Base-by-base conservation (phyloP, 2,329 filamentous ascomycete species). In the Hymenoscyphus fraxineus region DNA sequence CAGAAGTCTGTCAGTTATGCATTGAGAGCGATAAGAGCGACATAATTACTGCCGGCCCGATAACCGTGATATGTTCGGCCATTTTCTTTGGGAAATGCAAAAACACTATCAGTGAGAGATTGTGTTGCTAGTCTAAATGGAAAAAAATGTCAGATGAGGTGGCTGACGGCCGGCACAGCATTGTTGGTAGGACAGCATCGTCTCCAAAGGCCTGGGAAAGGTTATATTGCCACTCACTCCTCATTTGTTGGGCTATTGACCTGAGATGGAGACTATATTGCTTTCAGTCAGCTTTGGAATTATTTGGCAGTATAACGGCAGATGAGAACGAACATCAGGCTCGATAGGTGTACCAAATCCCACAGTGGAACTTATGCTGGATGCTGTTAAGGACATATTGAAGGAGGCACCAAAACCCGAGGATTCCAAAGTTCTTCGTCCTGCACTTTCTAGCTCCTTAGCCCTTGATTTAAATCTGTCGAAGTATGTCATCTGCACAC, bases 1-100 rank as follows among this genome's bases (percentile, higher is more conserved):
- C 16, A 35, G 38, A 44, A 13, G n/a, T 16, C 40, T 54, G 63
- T 61, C 6, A 62, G 57, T 12, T 51, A 39, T 47, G 1, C 31
- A 51, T 38, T 16, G 19, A 51, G 40, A 44, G 41, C 55, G 39
- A 38, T 22, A 22, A 7, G 40, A 57, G 41, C 39, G 40, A 56
- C 35, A 61, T 55, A 69, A 62, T 62, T 55, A 70, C 65, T 65
- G 54, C 68, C 68, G 12, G 64, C 60, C 41, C 64, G 58, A 60
- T 69, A 73, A 15, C 69, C 67, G 66, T 73, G 70, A 64, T 73
- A 73, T 41, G 70, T 73, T 40, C 71, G 64, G 19, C 71, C 71
- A 61, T 73, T 72, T 44, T 73, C 71, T 59, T 68, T 68, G 22
- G 69, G 63, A 58, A 67, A 73, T 27, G 63, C 62, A 40, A 65